phyloP scores from a whole-genome alignment of 176 grass and related monocot genomes.

The Guadua angustifolia region DNA sequence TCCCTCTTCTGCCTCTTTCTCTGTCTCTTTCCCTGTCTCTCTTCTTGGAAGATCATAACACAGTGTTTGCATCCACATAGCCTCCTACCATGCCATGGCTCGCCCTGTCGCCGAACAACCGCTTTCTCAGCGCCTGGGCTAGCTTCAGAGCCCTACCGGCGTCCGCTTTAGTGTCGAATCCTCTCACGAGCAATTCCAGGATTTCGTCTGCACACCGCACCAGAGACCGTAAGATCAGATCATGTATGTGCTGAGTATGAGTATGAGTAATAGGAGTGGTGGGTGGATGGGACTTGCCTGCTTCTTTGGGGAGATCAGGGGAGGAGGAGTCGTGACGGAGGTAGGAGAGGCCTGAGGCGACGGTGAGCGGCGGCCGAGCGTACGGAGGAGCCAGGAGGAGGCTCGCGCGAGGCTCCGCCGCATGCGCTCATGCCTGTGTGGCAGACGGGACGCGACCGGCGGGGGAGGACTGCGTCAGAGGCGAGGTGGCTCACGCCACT shows the following conservation, averaged over 20 bases:
- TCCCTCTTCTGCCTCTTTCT: too few species aligned
- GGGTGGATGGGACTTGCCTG: constrained; percentile 34
- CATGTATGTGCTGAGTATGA: neutral
- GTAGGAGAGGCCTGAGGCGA: constrained; percentile 39
- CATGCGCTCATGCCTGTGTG: too few species aligned
- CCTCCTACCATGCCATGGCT: constrained; percentile 64
- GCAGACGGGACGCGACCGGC: too few species aligned
- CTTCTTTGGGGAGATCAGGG: constrained; percentile 43
- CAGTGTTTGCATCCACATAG: constrained; percentile 36
- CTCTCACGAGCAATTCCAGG: constrained; percentile 60
- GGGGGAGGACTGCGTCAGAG: too few species aligned
- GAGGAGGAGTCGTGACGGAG: constrained; percentile 18
- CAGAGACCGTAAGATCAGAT: constrained; percentile 1
- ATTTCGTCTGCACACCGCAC: constrained; percentile 69
- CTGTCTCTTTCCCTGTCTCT: too few species aligned
- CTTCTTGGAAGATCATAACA: too few species aligned
- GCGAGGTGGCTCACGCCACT: too few species aligned
- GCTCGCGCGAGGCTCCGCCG: too few species aligned
- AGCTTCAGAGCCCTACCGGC: constrained; percentile 49
- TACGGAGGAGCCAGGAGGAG: too few species aligned
- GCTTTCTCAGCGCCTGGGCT: constrained; percentile 59
- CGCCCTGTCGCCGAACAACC: constrained; percentile 50
- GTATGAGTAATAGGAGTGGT: neutral
- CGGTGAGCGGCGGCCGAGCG: constrained; percentile 49
- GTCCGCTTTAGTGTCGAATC: constrained; percentile 65